Evolutionary conservation across 495 filamentous ascomycete species (phyloP).

Genomic region (Hypoxylon intermedium): DNA sequence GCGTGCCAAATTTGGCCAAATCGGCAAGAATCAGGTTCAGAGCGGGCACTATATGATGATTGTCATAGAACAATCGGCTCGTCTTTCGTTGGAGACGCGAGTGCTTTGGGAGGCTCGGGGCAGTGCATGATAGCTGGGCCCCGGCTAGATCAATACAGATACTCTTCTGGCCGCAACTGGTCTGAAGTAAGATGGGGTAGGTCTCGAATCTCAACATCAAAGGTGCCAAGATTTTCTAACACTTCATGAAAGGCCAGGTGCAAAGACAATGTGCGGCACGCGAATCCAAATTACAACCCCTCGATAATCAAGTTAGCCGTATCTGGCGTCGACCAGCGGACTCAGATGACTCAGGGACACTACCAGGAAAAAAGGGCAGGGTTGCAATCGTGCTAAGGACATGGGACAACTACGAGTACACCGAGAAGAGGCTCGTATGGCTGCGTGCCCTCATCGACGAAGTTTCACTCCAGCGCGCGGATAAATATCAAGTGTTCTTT

Average conservation of each 20-base stretch:
- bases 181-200: conserved; percentile 4
- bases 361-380: background rate
- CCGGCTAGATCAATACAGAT: background rate
- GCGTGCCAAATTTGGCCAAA: background rate
- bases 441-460: conserved; percentile 61
- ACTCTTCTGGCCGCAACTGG: background rate
- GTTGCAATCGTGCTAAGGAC: conserved; percentile 44
- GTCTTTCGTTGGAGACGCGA: background rate
- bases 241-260: background rate
- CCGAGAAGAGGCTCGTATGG: conserved; percentile 45
- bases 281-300: background rate
- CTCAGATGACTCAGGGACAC: background rate
- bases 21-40: background rate
- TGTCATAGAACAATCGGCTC: background rate
- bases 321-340: background rate
- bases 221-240: background rate
- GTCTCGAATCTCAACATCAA: background rate
- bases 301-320: background rate
- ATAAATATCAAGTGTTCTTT: conserved; percentile 61
- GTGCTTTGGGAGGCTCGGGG: background rate
- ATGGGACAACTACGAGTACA: conserved; percentile 47
- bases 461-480: conserved; percentile 54
- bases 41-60: background rate
- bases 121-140: background rate
- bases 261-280: background rate